A percentile compares a stretch with the other conserved stretches of the same genome.
phyloP scores from a whole-genome alignment of 139 green algal genomes.

The Raphidocelis subcapitata region DNA sequence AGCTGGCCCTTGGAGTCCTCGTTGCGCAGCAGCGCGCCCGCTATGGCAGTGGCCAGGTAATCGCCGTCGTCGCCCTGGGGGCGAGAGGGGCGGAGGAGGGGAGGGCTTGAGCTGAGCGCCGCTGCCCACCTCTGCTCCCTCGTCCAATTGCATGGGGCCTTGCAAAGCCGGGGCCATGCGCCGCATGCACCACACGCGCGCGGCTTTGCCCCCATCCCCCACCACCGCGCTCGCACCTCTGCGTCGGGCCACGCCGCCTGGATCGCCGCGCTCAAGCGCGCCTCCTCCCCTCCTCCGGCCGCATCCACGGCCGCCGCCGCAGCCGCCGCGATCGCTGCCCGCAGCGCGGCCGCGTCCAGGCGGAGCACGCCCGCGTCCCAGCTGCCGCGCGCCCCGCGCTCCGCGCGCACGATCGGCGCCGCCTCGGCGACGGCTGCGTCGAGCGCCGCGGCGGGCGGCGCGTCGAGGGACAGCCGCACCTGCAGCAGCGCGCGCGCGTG shows the following conservation, averaged over 20 bases:
- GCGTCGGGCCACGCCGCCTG: background rate
- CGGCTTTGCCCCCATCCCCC: no score
- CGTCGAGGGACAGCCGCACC: background rate
- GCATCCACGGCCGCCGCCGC: slow-evolving; percentile 1
- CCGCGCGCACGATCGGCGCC: background rate
- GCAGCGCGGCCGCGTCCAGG: slow-evolving; percentile 10
- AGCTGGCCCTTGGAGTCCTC: background rate
- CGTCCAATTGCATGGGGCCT: no score
- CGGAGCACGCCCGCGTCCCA: slow-evolving; percentile 17
- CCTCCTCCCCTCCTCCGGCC: background rate
- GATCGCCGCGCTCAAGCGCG: background rate
- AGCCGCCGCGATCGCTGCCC: background rate
- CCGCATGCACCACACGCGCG: no score
- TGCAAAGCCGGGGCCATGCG: no score
- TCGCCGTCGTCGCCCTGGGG: background rate
- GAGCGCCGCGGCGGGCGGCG: background rate
- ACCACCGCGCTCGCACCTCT: no score
- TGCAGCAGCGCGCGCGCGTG: slow-evolving; percentile 24
- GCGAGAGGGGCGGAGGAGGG: background rate
- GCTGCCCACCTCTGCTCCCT: background rate
- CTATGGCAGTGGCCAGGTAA: background rate
- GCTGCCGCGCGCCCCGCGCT: background rate
- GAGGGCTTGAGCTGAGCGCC: background rate
- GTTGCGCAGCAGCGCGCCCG: background rate
- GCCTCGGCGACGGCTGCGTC: background rate